Conservation (phyloP, 1,139 yeast species). For the Zygosaccharomyces pseudobailii region DNA sequence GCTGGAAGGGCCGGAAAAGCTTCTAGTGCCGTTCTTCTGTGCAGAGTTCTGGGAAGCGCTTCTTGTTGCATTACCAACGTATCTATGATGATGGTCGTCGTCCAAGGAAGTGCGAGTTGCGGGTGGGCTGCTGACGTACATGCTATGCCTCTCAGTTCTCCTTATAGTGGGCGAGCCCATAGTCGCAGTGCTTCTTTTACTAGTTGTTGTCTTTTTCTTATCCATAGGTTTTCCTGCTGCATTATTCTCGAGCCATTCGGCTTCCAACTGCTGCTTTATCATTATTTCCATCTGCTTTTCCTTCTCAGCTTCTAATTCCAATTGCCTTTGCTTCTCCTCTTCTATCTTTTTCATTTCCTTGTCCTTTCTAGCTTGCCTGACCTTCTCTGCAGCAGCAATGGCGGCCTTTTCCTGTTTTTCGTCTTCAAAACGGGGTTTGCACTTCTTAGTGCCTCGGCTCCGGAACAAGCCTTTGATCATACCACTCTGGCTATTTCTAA, state of each 20-base stretch:
- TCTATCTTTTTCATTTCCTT: slow-evolving; percentile 12
- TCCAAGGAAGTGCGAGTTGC: not conserved
- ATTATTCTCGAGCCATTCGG: slow-evolving; percentile 13
- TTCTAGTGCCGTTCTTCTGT: slow-evolving; percentile 1
- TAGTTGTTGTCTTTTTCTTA: slow-evolving; percentile 1
- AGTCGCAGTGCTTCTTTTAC: not conserved
- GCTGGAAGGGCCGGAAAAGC: slow-evolving; percentile 5
- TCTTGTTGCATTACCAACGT: not conserved
- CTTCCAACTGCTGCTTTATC: slow-evolving; percentile 25
- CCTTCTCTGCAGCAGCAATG: slow-evolving; percentile 21
- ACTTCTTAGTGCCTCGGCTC: slow-evolving; percentile 10
- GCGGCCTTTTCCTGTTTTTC: slow-evolving; percentile 19
- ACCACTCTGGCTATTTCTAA: slow-evolving; percentile 6
- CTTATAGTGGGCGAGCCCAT: not conserved
- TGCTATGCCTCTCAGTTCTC: slow-evolving; percentile 5
- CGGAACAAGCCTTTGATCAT: slow-evolving; percentile 12
- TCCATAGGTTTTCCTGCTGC: not conserved
- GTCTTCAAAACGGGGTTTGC: slow-evolving; percentile 6
- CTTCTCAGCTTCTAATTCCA: slow-evolving; percentile 18
- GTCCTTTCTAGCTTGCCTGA: slow-evolving; percentile 15
- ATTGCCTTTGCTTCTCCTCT: slow-evolving; percentile 16
- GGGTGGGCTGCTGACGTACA: slow-evolving; percentile 5
- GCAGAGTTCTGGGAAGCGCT: slow-evolving; percentile 3
- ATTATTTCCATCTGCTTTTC: slow-evolving; percentile 23
- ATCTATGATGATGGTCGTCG: slow-evolving; percentile 4